Conservation (phyloP, 2,329 filamentous ascomycete genomes). For the Colletotrichum musae region DNA sequence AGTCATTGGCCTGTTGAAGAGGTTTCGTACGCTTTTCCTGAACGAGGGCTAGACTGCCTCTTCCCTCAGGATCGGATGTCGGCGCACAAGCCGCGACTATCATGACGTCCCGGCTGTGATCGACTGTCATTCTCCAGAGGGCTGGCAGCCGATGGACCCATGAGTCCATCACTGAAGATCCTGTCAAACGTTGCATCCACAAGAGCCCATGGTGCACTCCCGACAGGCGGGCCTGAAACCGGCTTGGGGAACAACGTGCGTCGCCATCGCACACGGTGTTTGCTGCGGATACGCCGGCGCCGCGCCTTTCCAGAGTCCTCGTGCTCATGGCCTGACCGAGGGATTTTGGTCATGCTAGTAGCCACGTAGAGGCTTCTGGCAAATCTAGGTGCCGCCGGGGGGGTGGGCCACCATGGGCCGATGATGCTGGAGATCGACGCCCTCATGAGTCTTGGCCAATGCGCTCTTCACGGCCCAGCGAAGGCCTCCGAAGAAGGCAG, state of each 20-base stretch:
- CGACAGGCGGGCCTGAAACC: slow-evolving; percentile 39
- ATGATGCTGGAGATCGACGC: slow-evolving; percentile 16
- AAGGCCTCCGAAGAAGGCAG: neutral
- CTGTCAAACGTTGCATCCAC: slow-evolving; percentile 43
- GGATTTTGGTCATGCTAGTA: slow-evolving; percentile 14
- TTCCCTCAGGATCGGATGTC: slow-evolving; percentile 3
- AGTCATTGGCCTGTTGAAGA: slow-evolving; percentile 27
- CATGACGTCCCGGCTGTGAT: slow-evolving; percentile 10
- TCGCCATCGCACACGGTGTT: slow-evolving; percentile 39
- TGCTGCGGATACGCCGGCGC: slow-evolving; percentile 1
- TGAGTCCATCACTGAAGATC: slow-evolving; percentile 31
- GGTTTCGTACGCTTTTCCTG: slow-evolving; percentile 3
- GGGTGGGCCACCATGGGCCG: slow-evolving; percentile 9
- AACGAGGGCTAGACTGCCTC: slow-evolving; percentile 5
- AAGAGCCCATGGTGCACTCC: slow-evolving; percentile 28
- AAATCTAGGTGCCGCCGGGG: slow-evolving; percentile 8
- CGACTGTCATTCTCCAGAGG: slow-evolving; percentile 19
- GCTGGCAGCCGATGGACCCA: slow-evolving; percentile 29
- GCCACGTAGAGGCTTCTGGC: slow-evolving; percentile 16
- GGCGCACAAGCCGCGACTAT: slow-evolving; percentile 19
- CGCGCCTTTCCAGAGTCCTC: neutral
- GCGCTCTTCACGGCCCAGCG: neutral
- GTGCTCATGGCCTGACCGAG: slow-evolving; percentile 8
- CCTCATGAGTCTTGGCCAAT: slow-evolving; percentile 14
- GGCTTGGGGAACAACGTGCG: slow-evolving; percentile 37